Conservation (phyloP, 768 basidiomycete genomes). For the Scleroderma bovista region DNA sequence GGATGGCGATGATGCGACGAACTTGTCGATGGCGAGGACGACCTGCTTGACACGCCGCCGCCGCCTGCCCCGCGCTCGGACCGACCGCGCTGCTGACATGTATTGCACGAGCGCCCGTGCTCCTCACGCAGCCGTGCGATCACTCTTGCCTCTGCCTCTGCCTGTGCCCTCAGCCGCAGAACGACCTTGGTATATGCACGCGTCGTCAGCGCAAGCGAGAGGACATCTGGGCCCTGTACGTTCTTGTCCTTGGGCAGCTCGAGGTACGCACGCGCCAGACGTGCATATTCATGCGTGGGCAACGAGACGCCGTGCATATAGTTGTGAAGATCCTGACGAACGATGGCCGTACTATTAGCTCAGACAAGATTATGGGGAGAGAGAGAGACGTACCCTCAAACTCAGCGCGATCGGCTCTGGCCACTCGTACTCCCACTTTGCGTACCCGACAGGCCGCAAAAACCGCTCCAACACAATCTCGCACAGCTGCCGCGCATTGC, state of each 20-base stretch:
- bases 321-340: slow-evolving; percentile 65
- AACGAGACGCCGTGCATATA: slow-evolving; percentile 78
- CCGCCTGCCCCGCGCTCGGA: too few species aligned
- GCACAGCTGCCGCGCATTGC: slow-evolving; percentile 41
- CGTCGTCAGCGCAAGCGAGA: slow-evolving; percentile 52
- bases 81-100: slow-evolving; percentile 27
- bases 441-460: slow-evolving; percentile 67
- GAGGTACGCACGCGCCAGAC: slow-evolving; percentile 52
- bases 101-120: slow-evolving; percentile 6
- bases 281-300: slow-evolving; percentile 67
- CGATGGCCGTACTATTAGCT: too few species aligned
- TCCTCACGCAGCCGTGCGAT: slow-evolving; percentile 10
- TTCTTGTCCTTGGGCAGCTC: slow-evolving; percentile 40
- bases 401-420: slow-evolving; percentile 60
- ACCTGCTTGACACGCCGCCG: slow-evolving; percentile 46
- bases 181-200: slow-evolving; percentile 79
- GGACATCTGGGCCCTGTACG: slow-evolving; percentile 37
- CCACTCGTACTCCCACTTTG: slow-evolving; percentile 50
- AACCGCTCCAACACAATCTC: slow-evolving; percentile 68
- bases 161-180: slow-evolving; percentile 71
- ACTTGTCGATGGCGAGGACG: slow-evolving; percentile 55
- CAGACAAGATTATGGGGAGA: too few species aligned
- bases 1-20: slow-evolving; percentile 26
- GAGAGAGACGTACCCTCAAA: slow-evolving; percentile 44
- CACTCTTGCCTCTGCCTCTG: slow-evolving; percentile 49